Base-by-base conservation (phyloP, 805 yeast species). In the Candida cerambycidarum region DNA sequence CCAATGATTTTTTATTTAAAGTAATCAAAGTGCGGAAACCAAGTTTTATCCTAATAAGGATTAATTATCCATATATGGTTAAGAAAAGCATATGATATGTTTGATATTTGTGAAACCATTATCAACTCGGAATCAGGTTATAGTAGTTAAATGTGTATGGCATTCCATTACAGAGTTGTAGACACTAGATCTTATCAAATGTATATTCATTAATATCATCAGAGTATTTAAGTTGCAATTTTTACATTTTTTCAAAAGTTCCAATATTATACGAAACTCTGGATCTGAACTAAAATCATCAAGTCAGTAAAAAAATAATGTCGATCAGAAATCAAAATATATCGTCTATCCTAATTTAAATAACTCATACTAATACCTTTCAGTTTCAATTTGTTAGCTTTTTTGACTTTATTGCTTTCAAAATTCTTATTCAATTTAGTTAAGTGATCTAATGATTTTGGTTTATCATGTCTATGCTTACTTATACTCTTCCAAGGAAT, bases 401-500 rank as follows among this genome's bases (percentile, higher is more conserved):
- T 80, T 42, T 65, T 63, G 41, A 63, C 55, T 43, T 73, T 65
- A 39, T 68, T 63, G 19, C 57, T 56, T 41, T 72, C 69, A 44
- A 71, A 72, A 54, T 73, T 71, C 46, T 69, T 62, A 53, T 73
- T 71, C 46, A 83, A 65, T 49, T 68, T 65, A 32, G 73, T 69
- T 86, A 85, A 79, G 54, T 76, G 73, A 32, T 69, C 76, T 46
- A 65, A 61, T n/a, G 77, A 63, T 59, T 80, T 83, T 42, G 80
- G 77, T 43, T 71, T 71, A 55, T 83, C 86, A 51, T 78, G 71
- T 52, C 75, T 72, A 31, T 67, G 62, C 56, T 69, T 73, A 38
- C 78, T 69, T 35, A 82, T 73, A 55, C 74, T 74, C 39, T 64
- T 65, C 81, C 84, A 76, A 38, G 87, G 87, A 33, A 82, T 69